Evolutionary conservation across 441 rosid species (phyloP).

Genomic region (Corymbia citriodora): DNA sequence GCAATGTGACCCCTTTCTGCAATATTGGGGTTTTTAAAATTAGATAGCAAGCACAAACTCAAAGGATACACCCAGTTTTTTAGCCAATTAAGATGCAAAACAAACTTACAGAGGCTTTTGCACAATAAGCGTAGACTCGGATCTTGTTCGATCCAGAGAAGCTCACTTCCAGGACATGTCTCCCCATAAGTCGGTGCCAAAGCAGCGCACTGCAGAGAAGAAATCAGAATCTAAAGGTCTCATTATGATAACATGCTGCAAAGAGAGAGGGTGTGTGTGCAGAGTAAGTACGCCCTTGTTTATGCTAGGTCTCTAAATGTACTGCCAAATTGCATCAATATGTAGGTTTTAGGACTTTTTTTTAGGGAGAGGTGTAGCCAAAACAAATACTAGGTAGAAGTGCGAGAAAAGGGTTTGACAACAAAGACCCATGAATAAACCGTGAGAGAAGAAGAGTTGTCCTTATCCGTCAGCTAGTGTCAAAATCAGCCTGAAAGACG

Average conservation of each 20-base stretch:
- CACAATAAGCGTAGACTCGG: constrained; percentile 74
- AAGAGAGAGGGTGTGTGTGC: neutral
- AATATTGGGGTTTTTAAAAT: constrained; percentile 8
- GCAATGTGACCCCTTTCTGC: constrained; percentile 71
- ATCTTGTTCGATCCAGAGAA: constrained; percentile 63
- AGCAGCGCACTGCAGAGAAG: constrained; percentile 65
- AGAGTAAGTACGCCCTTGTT: neutral
- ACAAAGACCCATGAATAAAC: neutral
- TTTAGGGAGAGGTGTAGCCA: neutral
- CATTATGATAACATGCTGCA: neutral
- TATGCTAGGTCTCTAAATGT: neutral
- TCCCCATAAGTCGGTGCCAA: constrained; percentile 87
- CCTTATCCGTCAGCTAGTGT: neutral
- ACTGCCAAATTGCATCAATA: neutral
- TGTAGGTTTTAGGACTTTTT: neutral
- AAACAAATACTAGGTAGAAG: neutral
- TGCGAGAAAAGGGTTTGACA: neutral
- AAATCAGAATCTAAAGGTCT: constrained; percentile 9
- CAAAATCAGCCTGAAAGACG: neutral
- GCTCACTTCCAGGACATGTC: constrained; percentile 51
- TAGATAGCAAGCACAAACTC: neutral
- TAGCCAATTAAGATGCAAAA: neutral
- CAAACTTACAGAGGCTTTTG: constrained; percentile 63
- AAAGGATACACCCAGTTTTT: neutral
- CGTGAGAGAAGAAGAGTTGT: neutral